Evolutionary conservation across 1,139 yeast species (phyloP).

Genomic region (Candida anutae): DNA sequence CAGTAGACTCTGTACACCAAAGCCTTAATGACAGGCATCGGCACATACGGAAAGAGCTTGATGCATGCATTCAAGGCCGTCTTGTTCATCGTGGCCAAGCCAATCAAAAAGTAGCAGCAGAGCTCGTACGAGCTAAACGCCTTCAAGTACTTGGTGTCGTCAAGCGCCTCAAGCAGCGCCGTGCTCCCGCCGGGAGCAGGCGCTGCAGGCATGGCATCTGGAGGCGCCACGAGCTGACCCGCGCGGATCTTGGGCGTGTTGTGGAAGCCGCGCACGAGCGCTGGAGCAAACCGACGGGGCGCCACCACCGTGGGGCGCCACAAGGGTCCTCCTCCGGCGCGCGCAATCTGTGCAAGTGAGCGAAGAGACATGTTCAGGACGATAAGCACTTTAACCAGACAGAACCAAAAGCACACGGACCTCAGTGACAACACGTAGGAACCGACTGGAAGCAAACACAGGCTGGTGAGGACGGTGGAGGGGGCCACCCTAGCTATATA

Average conservation of each 20-base stretch:
- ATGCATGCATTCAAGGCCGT: constrained; percentile 54
- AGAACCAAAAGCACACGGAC: too few species aligned
- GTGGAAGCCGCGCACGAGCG: constrained; percentile 8
- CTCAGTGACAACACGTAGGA: too few species aligned
- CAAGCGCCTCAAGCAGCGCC: not conserved
- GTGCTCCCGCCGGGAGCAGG: constrained; percentile 1
- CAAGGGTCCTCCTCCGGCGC: too few species aligned
- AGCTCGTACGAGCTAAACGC: constrained; percentile 36
- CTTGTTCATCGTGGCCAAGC: constrained; percentile 58
- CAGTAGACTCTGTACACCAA: constrained; percentile 80
- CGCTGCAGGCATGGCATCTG: constrained; percentile 1
- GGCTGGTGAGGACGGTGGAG: too few species aligned
- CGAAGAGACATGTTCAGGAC: too few species aligned
- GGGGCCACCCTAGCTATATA: too few species aligned
- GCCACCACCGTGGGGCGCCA: not conserved
- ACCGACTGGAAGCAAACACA: too few species aligned
- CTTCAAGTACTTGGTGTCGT: constrained; percentile 20
- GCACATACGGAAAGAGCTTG: constrained; percentile 66
- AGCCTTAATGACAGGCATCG: constrained; percentile 59
- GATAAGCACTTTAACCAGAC: too few species aligned
- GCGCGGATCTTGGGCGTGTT: constrained; percentile 13
- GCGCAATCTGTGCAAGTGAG: too few species aligned
- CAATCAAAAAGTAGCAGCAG: constrained; percentile 58
- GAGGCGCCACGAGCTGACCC: constrained; percentile 8
- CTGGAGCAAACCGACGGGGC: constrained; percentile 1